These are phyloP conservation scores for Dipsacomyces acuminosporus DNA, from an alignment of 371 early-diverging fungal genomes.

Conservation along the genomic window DNA sequence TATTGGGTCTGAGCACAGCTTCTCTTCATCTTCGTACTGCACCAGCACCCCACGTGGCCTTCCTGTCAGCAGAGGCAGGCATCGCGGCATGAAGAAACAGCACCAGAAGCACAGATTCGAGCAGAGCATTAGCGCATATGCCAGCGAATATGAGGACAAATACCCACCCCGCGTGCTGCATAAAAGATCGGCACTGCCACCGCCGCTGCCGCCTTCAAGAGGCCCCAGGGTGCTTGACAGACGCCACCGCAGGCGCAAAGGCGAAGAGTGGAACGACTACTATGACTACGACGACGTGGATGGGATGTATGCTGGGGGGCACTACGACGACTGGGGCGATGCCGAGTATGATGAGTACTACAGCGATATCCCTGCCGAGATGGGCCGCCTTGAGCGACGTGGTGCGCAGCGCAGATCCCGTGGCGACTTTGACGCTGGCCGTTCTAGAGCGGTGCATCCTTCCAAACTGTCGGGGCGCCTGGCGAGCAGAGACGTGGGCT, in stretches of 20 bases:
- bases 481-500: no score
- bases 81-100: no score
- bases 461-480: no score
- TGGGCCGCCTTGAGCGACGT: no score
- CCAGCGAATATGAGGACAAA: conserved; percentile 13
- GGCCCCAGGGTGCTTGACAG: conserved; percentile 9
- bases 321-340: conserved; percentile 21
- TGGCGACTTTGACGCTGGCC: neutral
- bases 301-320: conserved; percentile 17
- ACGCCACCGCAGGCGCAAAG: conserved; percentile 3
- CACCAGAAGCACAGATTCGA: conserved; percentile 2
- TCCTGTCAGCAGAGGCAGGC: no score
- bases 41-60: no score
- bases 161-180: conserved; percentile 19
- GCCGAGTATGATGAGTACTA: conserved; percentile 15
- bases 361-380: neutral
- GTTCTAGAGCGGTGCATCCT: neutral
- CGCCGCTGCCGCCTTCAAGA: conserved; percentile 1
- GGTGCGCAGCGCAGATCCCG: conserved; percentile 6
- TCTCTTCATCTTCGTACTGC: no score
- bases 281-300: conserved; percentile 34
- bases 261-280: conserved; percentile 15
- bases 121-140: conserved; percentile 8
- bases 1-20: no score
- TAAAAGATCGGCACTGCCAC: neutral